phyloP scores from a whole-genome alignment of 352 stramenopile species.

The Phytophthora pluvialis region DNA sequence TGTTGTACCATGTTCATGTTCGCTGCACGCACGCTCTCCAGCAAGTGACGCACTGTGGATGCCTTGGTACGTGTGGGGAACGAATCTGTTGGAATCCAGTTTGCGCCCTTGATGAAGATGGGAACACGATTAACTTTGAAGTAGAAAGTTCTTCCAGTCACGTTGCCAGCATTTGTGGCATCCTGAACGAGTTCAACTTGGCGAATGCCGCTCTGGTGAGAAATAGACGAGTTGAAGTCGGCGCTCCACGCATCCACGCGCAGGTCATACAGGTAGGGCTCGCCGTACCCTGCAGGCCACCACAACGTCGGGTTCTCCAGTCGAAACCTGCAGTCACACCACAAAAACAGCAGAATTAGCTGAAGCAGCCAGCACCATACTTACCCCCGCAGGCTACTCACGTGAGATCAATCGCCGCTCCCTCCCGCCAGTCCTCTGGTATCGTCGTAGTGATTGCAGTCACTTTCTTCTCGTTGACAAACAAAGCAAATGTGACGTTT shows the following conservation, averaged over 20 bases:
- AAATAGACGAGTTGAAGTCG: conserved; percentile 39
- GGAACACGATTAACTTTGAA: conserved; percentile 75
- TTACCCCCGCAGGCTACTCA: conserved; percentile 22
- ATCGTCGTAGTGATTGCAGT: conserved; percentile 25
- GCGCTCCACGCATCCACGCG: conserved; percentile 44
- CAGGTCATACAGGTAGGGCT: conserved; percentile 68
- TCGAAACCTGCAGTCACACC: conserved; percentile 34
- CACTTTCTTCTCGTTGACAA: conserved; percentile 48
- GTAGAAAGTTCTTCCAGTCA: conserved; percentile 69
- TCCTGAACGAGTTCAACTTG: conserved; percentile 67
- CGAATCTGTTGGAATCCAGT: conserved; percentile 82
- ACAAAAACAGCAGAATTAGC: conserved; percentile 15
- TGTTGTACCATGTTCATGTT: conserved; percentile 87
- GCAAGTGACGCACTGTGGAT: conserved; percentile 50
- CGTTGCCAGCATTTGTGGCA: conserved; percentile 48
- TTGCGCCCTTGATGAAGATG: conserved; percentile 79
- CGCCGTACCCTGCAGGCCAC: conserved; percentile 74
- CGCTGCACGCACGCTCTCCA: conserved; percentile 59
- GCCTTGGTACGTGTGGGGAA: conserved; percentile 65
- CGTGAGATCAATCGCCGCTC: conserved; percentile 40
- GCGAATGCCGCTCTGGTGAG: conserved; percentile 64
- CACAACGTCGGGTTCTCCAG: conserved; percentile 65
- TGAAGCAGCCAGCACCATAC: background rate
- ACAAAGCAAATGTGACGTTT: conserved; percentile 54
- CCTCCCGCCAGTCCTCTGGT: conserved; percentile 19